Percentiles rank a stretch among this genome's conserved stretches.
phyloP scores from a whole-genome alignment of 805 yeast species.

The Metschnikowia baotianmanensis region DNA sequence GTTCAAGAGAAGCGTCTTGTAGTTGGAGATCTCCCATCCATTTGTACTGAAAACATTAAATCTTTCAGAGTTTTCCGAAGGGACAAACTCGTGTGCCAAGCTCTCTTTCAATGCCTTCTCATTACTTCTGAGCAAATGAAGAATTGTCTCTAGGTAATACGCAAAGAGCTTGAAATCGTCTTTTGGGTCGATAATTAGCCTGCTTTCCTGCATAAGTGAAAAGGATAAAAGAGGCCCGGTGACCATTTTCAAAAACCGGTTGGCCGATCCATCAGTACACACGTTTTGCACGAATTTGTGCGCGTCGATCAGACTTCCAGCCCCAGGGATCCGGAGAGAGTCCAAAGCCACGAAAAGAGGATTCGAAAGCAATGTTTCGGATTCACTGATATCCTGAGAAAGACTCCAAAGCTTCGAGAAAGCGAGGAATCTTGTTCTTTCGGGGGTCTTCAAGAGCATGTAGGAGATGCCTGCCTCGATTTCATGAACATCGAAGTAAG shows the following conservation, averaged over 20 bases:
- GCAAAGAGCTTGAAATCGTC: slow-evolving; percentile 65
- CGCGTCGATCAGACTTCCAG: slow-evolving; percentile 27
- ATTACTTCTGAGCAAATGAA: slow-evolving; percentile 50
- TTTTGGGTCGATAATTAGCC: slow-evolving; percentile 28
- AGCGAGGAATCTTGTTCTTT: slow-evolving; percentile 41
- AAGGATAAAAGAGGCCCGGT: slow-evolving; percentile 51
- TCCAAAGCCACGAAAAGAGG: slow-evolving; percentile 72
- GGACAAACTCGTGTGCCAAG: slow-evolving; percentile 58
- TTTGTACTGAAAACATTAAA: slow-evolving; percentile 41
- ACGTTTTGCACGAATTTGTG: slow-evolving; percentile 49
- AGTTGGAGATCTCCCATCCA: slow-evolving; percentile 55
- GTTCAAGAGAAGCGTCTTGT: slow-evolving; percentile 52
- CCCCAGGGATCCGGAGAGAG: slow-evolving; percentile 18
- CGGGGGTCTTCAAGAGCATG: slow-evolving; percentile 43
- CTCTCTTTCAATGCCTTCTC: slow-evolving; percentile 42
- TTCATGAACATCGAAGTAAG: slow-evolving; percentile 48
- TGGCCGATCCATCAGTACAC: slow-evolving; percentile 52
- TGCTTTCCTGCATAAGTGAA: slow-evolving; percentile 31
- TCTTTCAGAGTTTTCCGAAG: slow-evolving; percentile 46
- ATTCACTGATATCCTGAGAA: slow-evolving; percentile 49
- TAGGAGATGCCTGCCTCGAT: slow-evolving; percentile 74
- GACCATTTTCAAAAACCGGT: slow-evolving; percentile 58
- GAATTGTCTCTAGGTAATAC: slow-evolving; percentile 56
- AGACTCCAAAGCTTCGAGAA: slow-evolving; percentile 75
- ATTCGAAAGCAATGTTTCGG: slow-evolving; percentile 49